These are phyloP conservation scores for Linaria vulgaris DNA, from an alignment of 257 asterid genomes.

Conservation along the genomic window DNA sequence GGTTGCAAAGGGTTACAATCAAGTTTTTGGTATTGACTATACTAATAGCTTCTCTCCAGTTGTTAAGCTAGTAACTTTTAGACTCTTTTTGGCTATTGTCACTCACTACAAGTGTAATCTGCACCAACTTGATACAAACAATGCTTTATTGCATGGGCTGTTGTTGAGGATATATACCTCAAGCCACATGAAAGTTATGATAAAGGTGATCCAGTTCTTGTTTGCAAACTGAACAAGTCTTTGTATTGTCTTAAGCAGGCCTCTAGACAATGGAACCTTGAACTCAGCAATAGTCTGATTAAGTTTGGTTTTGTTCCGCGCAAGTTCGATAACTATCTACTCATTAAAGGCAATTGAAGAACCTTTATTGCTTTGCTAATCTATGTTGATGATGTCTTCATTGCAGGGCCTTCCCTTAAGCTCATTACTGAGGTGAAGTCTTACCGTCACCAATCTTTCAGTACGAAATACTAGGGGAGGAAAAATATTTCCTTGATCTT, in stretches of 20 bases:
- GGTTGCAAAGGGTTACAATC: conserved; percentile 4
- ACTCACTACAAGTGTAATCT: not conserved
- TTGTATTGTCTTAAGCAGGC: conserved; percentile 12
- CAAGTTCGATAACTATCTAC: not conserved
- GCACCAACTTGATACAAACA: not conserved
- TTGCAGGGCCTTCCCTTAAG: rapidly evolving
- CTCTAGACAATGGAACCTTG: not conserved
- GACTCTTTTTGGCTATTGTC: not conserved
- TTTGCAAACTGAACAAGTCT: not conserved
- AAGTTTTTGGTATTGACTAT: not conserved
- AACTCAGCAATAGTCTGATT: not conserved
- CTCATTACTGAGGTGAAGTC: not conserved
- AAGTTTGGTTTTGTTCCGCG: not conserved
- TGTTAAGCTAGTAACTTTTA: not conserved
- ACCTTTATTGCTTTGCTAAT: not conserved
- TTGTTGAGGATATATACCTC: conserved; percentile 10
- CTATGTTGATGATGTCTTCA: conserved; percentile 11
- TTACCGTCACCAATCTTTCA: not conserved
- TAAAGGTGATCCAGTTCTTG: not conserved
- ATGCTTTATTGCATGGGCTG: not conserved
- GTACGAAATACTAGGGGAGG: not conserved
- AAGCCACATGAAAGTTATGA: not conserved
- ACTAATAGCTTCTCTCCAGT: not conserved
- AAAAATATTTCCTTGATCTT: not conserved
- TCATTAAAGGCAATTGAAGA: not conserved